These are phyloP conservation scores for Podaxis sp. DNA, from an alignment of 768 basidiomycete genomes.

Conservation along the genomic window DNA sequence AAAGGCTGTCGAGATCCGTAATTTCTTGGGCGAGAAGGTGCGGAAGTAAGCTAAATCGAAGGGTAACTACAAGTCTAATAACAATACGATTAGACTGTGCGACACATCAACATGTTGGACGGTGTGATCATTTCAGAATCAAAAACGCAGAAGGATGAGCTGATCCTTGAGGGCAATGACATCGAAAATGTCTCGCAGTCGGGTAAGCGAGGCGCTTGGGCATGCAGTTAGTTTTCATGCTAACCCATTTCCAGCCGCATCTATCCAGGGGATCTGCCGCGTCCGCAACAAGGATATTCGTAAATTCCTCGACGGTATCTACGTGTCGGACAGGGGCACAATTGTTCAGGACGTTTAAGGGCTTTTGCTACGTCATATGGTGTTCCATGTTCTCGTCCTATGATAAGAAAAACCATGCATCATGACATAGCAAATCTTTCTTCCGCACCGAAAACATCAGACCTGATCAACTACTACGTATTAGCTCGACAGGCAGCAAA, in stretches of 20 bases:
- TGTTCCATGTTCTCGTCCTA: conserved; percentile 9
- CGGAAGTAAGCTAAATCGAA: conserved; percentile 12
- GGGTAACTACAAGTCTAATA: background rate
- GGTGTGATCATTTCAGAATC: conserved; percentile 86
- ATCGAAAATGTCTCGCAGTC: conserved; percentile 97
- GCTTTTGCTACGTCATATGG: conserved; percentile 7
- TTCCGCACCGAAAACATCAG: background rate
- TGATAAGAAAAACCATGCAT: conserved; percentile 8
- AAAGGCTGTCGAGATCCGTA: conserved; percentile 79
- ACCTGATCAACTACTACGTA: background rate
- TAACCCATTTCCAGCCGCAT: conserved; percentile 58
- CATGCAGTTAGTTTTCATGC: background rate
- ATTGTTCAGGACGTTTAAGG: conserved; percentile 41
- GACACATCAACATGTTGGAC: conserved; percentile 86
- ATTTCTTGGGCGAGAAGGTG: conserved; percentile 94
- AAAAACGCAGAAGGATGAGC: conserved; percentile 90
- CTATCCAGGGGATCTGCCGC: conserved; percentile 93
- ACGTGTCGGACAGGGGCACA: conserved; percentile 80
- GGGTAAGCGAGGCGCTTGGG: conserved; percentile 37
- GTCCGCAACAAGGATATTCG: conserved; percentile 99
- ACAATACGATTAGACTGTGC: conserved; percentile 61
- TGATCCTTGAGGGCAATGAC: conserved; percentile 92
- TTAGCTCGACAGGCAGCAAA: background rate
- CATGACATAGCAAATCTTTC: background rate
- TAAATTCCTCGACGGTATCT: conserved; percentile 95